phyloP scores from a whole-genome alignment of 345 rosid species.

The Geranium rotundifolium region DNA sequence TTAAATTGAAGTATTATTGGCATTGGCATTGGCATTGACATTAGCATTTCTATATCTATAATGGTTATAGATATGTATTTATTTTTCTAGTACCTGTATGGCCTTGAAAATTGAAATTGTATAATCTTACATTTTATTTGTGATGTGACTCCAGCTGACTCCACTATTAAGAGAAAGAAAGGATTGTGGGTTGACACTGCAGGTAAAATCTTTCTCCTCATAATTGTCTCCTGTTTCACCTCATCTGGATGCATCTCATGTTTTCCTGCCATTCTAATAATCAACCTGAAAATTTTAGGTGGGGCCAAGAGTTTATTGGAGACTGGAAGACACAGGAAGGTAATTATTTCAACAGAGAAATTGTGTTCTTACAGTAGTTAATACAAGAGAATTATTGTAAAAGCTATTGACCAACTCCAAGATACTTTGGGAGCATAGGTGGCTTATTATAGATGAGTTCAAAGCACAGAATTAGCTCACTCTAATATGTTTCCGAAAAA shows the following conservation, averaged over 20 bases:
- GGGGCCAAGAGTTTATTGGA: constrained; percentile 15
- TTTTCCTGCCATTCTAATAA: not conserved
- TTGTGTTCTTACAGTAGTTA: not conserved
- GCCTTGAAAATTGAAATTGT: constrained; percentile 2
- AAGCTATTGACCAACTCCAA: not conserved
- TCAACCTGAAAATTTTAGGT: constrained; percentile 14
- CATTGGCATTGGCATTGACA: not conserved
- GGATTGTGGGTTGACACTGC: constrained; percentile 14
- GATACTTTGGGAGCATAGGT: not conserved
- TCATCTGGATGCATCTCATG: not conserved
- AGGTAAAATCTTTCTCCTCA: constrained; percentile 16
- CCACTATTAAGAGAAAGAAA: constrained; percentile 15
- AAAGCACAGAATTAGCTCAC: too few relatives aligned
- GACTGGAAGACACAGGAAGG: constrained; percentile 30
- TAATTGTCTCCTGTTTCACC: not conserved
- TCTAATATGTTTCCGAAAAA: too few relatives aligned
- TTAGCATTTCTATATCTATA: not conserved
- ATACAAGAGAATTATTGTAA: not conserved
- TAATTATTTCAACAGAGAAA: constrained; percentile 9
- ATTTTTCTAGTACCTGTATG: not conserved
- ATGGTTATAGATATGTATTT: too few relatives aligned
- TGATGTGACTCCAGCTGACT: constrained; percentile 20
- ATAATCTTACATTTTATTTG: constrained; percentile 4
- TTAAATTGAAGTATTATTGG: constrained; percentile 4
- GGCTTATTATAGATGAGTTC: too few relatives aligned